Percentiles rank a stretch among this genome's conserved stretches.
Evolutionary conservation across 2,329 filamentous ascomycete genomes (phyloP).

Genomic region (Aureobasidium sp.): DNA sequence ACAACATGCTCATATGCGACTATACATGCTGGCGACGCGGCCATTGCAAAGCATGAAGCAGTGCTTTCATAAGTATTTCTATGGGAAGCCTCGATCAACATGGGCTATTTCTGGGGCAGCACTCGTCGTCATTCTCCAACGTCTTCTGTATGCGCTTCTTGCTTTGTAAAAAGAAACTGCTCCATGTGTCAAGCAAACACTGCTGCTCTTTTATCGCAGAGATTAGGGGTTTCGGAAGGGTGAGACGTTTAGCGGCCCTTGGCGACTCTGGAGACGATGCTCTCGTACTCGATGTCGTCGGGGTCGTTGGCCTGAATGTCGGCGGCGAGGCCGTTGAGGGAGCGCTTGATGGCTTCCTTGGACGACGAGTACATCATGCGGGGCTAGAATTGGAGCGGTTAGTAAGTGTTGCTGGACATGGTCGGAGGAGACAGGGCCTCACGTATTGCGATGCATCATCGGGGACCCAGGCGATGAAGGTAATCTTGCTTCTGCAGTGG

Average conservation of each 20-base stretch:
- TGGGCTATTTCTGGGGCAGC: not conserved
- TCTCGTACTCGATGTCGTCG: conserved; percentile 74
- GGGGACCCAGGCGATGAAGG: conserved; percentile 72
- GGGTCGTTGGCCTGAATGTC: conserved; percentile 80
- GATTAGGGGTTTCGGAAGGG: not conserved
- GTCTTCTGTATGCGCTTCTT: conserved; percentile 8
- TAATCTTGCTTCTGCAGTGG: conserved; percentile 58
- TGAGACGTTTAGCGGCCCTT: conserved; percentile 36
- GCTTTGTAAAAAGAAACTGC: not conserved
- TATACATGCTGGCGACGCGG: conserved; percentile 6
- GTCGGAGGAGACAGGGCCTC: conserved; percentile 28
- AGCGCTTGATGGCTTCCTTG: conserved; percentile 77
- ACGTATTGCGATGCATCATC: conserved; percentile 76
- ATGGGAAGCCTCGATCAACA: conserved; percentile 13
- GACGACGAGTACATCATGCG: conserved; percentile 90
- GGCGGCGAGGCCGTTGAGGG: conserved; percentile 65
- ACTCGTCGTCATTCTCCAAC: conserved; percentile 1
- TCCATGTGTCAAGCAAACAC: not conserved
- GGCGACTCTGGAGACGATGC: conserved; percentile 51
- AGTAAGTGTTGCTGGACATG: not conserved
- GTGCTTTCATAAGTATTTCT: conserved; percentile 15
- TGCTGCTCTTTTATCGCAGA: not conserved
- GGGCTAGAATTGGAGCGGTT: conserved; percentile 34
- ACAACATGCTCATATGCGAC: conserved; percentile 12
- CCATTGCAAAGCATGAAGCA: conserved; percentile 14